Evolutionary conservation across 495 filamentous ascomycete genomes (phyloP).

Genomic region (Acidiella bohemica): DNA sequence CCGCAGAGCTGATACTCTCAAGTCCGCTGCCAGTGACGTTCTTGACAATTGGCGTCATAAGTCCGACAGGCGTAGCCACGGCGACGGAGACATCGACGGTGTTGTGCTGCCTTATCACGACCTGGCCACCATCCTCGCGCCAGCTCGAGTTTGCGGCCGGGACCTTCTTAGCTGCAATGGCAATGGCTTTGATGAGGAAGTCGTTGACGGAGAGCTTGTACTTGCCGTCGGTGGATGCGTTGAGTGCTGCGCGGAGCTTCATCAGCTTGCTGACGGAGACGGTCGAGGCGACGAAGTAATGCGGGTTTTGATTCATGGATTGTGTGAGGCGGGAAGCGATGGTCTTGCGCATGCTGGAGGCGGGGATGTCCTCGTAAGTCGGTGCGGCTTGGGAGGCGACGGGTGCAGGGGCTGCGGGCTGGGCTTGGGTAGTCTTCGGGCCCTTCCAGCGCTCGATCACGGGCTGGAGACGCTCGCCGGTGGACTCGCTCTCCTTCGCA

Average conservation of each 20-base stretch:
- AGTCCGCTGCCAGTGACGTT: conserved; percentile 72
- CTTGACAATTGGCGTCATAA: conserved; percentile 96
- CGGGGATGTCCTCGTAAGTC: conserved; percentile 70
- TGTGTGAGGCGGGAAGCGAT: conserved; percentile 85
- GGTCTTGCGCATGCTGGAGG: conserved; percentile 91
- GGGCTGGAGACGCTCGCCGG: conserved; percentile 65
- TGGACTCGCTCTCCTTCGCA: conserved; percentile 57
- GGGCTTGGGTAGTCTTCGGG: conserved; percentile 38
- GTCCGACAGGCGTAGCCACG: conserved; percentile 81
- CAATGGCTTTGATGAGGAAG: conserved; percentile 95
- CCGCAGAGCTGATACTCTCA: conserved; percentile 66
- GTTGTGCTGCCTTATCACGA: conserved; percentile 79
- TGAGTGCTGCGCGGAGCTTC: conserved; percentile 90
- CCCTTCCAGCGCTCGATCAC: conserved; percentile 57
- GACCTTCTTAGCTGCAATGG: conserved; percentile 77
- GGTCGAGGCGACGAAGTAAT: conserved; percentile 86
- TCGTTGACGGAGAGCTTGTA: conserved; percentile 99
- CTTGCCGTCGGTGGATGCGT: conserved; percentile 71
- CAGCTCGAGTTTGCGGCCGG: conserved; percentile 92
- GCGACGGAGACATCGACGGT: conserved; percentile 86
- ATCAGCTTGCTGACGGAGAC: conserved; percentile 87
- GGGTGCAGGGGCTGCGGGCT: conserved; percentile 36
- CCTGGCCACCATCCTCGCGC: conserved; percentile 50
- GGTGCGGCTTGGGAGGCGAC: conserved; percentile 40
- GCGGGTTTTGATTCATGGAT: conserved; percentile 83